Percentiles rank a stretch among this genome's conserved stretches.
Evolutionary conservation across 495 filamentous ascomycete species (phyloP).

Genomic region (Cercophora scortea): DNA sequence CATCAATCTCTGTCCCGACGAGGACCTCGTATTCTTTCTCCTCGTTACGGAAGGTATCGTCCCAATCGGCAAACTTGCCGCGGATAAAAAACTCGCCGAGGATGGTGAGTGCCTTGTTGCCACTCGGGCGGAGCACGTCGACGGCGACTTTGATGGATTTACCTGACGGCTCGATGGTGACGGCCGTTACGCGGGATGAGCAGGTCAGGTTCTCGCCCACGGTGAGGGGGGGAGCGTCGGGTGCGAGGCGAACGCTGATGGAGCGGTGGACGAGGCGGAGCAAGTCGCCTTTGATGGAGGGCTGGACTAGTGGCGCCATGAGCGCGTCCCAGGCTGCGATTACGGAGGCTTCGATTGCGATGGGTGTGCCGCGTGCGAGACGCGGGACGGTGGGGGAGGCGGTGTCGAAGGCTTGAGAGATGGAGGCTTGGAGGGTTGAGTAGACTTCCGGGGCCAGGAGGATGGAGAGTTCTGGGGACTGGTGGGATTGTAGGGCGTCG

Average conservation of each 20-base stretch:
- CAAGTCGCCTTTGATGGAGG: not conserved
- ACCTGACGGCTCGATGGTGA: conserved; percentile 86
- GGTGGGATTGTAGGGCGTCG: too few relatives aligned
- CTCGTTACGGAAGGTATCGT: not conserved
- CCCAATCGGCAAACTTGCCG: not conserved
- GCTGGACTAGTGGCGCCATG: not conserved
- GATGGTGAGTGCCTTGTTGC: not conserved
- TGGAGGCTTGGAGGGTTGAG: too few relatives aligned
- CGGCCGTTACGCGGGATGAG: conserved; percentile 81
- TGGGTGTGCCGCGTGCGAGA: too few relatives aligned
- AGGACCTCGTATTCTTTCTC: not conserved
- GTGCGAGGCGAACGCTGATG: conserved; percentile 17
- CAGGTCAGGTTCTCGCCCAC: conserved; percentile 40
- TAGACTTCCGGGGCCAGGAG: too few relatives aligned
- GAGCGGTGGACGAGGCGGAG: conserved; percentile 71
- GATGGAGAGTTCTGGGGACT: too few relatives aligned
- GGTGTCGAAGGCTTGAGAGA: too few relatives aligned
- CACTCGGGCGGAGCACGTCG: conserved; percentile 45
- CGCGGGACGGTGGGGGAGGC: too few relatives aligned
- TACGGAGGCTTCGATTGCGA: not conserved
- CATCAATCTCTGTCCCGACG: not conserved
- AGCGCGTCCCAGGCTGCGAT: not conserved
- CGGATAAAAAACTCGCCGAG: not conserved
- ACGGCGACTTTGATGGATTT: conserved; percentile 95
- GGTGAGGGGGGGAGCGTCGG: not conserved